Conservation (phyloP, 2,329 filamentous ascomycete genomes). For the Graphilbum fragrans region DNA sequence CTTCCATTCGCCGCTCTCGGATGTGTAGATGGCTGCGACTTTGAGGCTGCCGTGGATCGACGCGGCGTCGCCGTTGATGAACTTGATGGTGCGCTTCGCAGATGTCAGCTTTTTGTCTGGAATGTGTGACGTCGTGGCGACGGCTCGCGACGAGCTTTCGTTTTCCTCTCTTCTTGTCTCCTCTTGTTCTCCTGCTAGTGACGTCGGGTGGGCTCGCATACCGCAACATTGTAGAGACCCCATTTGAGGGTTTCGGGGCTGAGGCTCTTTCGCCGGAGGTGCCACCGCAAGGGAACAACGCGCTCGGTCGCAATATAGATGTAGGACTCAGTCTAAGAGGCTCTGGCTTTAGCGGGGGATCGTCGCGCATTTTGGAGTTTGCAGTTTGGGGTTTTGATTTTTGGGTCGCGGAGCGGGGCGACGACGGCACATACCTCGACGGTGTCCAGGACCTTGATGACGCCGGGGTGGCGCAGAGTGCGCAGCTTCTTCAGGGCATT, state of each 20-base stretch:
- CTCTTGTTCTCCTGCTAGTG: too few species aligned
- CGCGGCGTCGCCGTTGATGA: constrained; percentile 86
- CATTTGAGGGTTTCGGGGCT: constrained; percentile 92
- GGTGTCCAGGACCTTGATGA: constrained; percentile 87
- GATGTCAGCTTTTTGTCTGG: not conserved
- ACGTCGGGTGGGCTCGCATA: constrained; percentile 21
- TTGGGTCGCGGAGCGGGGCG: constrained; percentile 5
- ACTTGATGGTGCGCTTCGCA: constrained; percentile 72
- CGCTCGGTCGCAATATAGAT: constrained; percentile 96
- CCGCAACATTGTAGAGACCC: constrained; percentile 79
- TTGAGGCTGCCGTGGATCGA: constrained; percentile 85
- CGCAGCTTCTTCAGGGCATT: constrained; percentile 91
- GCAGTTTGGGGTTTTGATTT: not conserved
- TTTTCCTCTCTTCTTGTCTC: too few species aligned
- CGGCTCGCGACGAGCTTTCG: too few species aligned
- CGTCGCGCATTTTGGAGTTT: too few species aligned
- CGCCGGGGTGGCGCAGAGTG: constrained; percentile 85
- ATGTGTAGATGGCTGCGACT: constrained; percentile 79
- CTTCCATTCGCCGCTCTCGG: constrained; percentile 97
- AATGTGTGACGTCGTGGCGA: too few species aligned
- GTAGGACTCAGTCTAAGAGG: constrained; percentile 67
- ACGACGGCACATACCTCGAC: constrained; percentile 57
- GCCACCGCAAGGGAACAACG: constrained; percentile 77
- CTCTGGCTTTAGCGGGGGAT: too few species aligned
- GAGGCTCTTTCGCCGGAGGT: constrained; percentile 76